phyloP scores from a whole-genome alignment of 331 rosid genomes.

The Phaseolus coccineus region DNA sequence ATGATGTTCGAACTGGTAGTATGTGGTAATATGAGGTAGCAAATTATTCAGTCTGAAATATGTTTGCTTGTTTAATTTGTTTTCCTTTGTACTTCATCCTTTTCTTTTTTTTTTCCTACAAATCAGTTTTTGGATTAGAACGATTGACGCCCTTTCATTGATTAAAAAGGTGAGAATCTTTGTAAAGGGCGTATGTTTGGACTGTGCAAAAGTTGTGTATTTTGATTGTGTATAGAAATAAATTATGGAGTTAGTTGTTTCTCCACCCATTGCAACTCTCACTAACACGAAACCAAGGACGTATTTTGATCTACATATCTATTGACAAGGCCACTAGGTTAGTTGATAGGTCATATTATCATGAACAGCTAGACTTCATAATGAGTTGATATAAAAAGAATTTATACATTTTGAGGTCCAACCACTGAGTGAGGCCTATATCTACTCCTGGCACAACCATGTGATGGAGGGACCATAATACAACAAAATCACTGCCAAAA shows the following conservation, averaged over 20 bases:
- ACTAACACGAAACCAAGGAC: slow-evolving; percentile 4
- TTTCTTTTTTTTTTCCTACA: slow-evolving; percentile 35
- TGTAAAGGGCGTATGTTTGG: slow-evolving; percentile 45
- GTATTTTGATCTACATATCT: neutral
- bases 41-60: slow-evolving; percentile 48
- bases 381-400: neutral
- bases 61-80: slow-evolving; percentile 37
- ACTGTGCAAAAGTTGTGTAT: slow-evolving; percentile 61
- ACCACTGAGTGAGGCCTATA: neutral
- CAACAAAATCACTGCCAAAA: neutral
- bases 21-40: slow-evolving; percentile 45
- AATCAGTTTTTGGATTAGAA: slow-evolving; percentile 46
- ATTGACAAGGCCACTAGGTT: neutral
- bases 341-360: slow-evolving; percentile 4
- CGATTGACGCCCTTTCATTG: slow-evolving; percentile 47
- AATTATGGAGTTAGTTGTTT: slow-evolving; percentile 50
- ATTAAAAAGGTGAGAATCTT: slow-evolving; percentile 44
- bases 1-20: slow-evolving; percentile 39
- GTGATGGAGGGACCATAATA: slow-evolving; percentile 31
- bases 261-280: slow-evolving; percentile 41
- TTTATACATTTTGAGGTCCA: neutral
- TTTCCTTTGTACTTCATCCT: slow-evolving; percentile 1
- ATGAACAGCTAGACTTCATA: slow-evolving; percentile 9
- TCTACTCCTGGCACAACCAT: neutral
- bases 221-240: slow-evolving; percentile 56